Evolutionary conservation across 2,329 filamentous ascomycete species (phyloP), one percentile per base, ranked within the genome.

Genomic region (Fusarium piperis): DNA sequence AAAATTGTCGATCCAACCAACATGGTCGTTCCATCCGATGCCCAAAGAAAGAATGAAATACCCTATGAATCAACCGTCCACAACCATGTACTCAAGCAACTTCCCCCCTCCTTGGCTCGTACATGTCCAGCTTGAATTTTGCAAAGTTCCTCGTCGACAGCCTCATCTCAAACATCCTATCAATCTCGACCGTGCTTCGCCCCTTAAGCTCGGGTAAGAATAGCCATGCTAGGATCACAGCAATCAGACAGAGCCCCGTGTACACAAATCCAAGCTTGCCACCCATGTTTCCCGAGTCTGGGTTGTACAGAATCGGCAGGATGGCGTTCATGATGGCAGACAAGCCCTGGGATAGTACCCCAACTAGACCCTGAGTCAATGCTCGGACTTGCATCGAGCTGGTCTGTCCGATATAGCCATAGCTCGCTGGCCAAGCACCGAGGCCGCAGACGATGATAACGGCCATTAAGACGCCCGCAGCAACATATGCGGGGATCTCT

Each of bases 191-290:
- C 8, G 23, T 20, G 11, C 15, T 60, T 13, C 58, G 41, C 2
- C 33, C 33, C n/a, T 52, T 60, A 9, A 60, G 15, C 33, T 60
- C 58, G 2, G 58, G 58, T n/a, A 60, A 26, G 9, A 38, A 36
- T 2, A 52, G 28, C 20, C 52, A 65, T 6, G 6, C n/a, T 13
- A 63, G 11, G 1, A 15, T 5, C 16, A 48, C n/a, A 8, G 33
- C 53, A 13, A 66, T 23, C 6, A 77, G 51, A 57, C 78, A 80
- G 3, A 65, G 30, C 2, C 75, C 81, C 6, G 77, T 79, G 62
- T 82, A 84, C 18, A 84, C 77, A 65, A 83, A 83, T 0, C 77
- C 75, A 7, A 80, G 79, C 69, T 82, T 83, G 3, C 78, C 81
- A 11, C 79, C 78, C 1, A 84, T 73, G 39, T 82, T 79, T 2